These are phyloP conservation scores for Verticillium nonalfalfae DNA, from an alignment of 2,329 filamentous ascomycete genomes.

Conservation along the genomic window DNA sequence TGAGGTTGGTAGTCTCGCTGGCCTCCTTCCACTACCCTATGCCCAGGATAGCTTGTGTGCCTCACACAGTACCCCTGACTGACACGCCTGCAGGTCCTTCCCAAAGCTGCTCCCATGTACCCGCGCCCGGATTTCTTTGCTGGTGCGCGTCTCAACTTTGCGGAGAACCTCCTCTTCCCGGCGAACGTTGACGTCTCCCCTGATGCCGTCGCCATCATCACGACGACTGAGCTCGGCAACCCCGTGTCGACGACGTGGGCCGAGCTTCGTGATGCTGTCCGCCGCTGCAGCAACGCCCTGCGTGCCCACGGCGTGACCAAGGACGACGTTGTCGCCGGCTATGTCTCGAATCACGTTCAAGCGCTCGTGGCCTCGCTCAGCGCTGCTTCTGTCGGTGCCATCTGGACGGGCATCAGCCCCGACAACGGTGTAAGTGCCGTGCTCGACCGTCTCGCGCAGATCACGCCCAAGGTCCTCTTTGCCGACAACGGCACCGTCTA, in stretches of 20 bases:
- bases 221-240: conserved; percentile 67
- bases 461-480: conserved; percentile 76
- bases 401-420: conserved; percentile 91
- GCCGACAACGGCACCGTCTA: conserved; percentile 85
- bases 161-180: conserved; percentile 89
- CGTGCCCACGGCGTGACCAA: conserved; percentile 54
- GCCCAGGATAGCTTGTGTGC: no score
- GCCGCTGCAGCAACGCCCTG: conserved; percentile 65
- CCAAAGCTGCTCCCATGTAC: conserved; percentile 65
- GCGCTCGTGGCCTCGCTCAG: conserved; percentile 85
- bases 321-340: conserved; percentile 58
- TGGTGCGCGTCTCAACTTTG: conserved; percentile 79
- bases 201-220: conserved; percentile 65
- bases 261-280: conserved; percentile 71
- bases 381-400: conserved; percentile 72
- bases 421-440: conserved; percentile 91
- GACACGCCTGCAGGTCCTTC: conserved; percentile 52
- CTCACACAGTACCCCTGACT: background rate
- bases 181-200: conserved; percentile 47
- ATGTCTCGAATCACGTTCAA: conserved; percentile 84
- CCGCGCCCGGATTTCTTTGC: conserved; percentile 83
- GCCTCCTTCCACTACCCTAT: background rate
- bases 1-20: conserved; percentile 36
- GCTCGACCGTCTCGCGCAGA: conserved; percentile 78
- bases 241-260: conserved; percentile 61